phyloP scores from a whole-genome alignment of 345 rosid species.

The Draba incana region DNA sequence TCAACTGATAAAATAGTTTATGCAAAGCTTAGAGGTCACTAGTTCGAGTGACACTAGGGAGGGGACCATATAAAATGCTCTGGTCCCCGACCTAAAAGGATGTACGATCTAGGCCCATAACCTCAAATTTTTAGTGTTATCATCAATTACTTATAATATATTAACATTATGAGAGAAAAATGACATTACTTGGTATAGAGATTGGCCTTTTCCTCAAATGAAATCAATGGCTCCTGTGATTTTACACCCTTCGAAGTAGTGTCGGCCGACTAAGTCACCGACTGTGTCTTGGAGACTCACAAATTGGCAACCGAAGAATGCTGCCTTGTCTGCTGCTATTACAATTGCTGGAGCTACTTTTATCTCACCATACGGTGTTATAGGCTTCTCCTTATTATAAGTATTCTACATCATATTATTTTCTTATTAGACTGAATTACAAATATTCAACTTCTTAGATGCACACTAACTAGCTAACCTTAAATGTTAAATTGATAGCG shows the following conservation, averaged over 20 bases:
- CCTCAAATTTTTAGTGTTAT: background rate
- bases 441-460: background rate
- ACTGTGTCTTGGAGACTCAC: constrained; percentile 45
- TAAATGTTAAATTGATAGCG: constrained; percentile 40
- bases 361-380: background rate
- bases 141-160: background rate
- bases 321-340: constrained; percentile 38
- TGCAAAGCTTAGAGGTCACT: no score
- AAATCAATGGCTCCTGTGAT: constrained; percentile 49
- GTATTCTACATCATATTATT: constrained; percentile 44
- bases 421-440: background rate
- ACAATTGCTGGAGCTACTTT: constrained; percentile 47
- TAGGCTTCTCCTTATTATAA: constrained; percentile 6
- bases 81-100: no score
- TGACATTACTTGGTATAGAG: constrained; percentile 42
- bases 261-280: constrained; percentile 41
- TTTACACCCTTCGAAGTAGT: constrained; percentile 43
- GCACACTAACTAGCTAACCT: constrained; percentile 27
- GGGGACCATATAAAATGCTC: no score
- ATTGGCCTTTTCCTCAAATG: constrained; percentile 52
- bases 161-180: background rate
- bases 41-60: no score
- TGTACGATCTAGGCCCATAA: no score
- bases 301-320: constrained; percentile 43
- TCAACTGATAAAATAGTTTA: no score